Evolutionary conservation across 371 early-diverging fungal species (phyloP).

Genomic region (Dichotomocladium elegans): DNA sequence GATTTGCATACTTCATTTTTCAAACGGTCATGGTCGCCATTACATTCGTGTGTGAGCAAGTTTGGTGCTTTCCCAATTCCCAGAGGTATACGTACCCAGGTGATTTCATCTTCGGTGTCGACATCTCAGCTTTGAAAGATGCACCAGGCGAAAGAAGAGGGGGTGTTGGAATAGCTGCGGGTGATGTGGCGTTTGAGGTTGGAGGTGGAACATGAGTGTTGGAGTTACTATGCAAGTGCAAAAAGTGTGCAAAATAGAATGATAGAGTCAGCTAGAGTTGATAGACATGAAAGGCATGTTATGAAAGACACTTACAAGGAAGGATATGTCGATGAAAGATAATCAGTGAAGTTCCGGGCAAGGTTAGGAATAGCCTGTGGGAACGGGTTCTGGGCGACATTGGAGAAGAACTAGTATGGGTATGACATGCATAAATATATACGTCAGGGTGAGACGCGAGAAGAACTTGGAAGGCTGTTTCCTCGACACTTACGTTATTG

Average conservation of each 20-base stretch:
- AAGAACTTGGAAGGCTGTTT: too few species aligned
- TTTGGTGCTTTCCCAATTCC: too few species aligned
- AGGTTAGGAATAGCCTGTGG: conserved; percentile 47
- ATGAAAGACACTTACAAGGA: conserved; percentile 24
- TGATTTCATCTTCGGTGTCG: background rate
- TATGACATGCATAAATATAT: background rate
- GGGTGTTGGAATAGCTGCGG: background rate
- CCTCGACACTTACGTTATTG: conserved; percentile 38
- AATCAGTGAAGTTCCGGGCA: conserved; percentile 46
- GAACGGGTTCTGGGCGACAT: conserved; percentile 45
- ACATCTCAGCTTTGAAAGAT: background rate
- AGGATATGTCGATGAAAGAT: conserved; percentile 37
- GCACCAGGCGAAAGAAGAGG: background rate
- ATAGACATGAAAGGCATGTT: background rate
- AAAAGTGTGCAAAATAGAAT: too few species aligned
- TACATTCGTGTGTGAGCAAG: too few species aligned
- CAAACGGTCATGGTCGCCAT: too few species aligned
- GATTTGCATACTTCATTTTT: conserved; percentile 38
- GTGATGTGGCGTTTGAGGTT: background rate
- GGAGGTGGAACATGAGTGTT: background rate
- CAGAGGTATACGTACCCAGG: conserved; percentile 3
- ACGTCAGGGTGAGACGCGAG: background rate
- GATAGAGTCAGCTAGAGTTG: too few species aligned
- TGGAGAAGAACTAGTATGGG: conserved; percentile 41
- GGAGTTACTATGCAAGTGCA: too few species aligned